phyloP scores from a whole-genome alignment of 176 grass and related monocot species.

The Cenchrus fungigraminus region DNA sequence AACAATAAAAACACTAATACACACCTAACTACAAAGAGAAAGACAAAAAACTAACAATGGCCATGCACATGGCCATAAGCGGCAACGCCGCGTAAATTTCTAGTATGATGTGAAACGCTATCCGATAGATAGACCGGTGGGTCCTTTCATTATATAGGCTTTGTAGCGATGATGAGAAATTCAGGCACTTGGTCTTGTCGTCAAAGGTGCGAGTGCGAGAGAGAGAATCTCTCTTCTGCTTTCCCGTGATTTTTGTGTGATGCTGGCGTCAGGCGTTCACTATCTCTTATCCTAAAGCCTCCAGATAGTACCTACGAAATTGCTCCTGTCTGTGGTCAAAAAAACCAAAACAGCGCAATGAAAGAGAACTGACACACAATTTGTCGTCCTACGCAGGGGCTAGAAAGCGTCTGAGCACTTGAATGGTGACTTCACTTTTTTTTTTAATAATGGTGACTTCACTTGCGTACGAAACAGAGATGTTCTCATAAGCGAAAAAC shows the following conservation, averaged over 20 bases:
- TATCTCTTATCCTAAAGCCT: neutral
- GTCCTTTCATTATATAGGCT: neutral
- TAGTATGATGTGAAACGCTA: slow-evolving; percentile 2
- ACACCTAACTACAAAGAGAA: no score
- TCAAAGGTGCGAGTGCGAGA: neutral
- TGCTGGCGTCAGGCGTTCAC: slow-evolving; percentile 3
- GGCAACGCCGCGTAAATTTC: no score
- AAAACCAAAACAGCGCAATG: no score
- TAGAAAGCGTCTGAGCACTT: neutral
- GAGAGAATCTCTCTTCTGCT: neutral
- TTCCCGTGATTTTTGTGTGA: slow-evolving; percentile 35
- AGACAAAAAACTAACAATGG: no score
- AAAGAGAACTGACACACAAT: neutral
- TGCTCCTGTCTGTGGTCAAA: neutral
- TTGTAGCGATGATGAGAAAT: neutral
- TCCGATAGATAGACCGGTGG: neutral
- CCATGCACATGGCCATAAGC: no score
- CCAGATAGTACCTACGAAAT: neutral
- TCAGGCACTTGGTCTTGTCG: neutral
- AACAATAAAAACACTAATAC: no score
- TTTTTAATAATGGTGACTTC: no score
- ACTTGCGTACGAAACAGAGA: neutral
- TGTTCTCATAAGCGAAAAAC: no score
- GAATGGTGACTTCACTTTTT: neutral
- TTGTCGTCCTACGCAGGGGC: neutral